These are phyloP conservation scores for Retiboletus flavoniger DNA, from an alignment of 1,284 basidiomycete genomes.

Conservation along the genomic window DNA sequence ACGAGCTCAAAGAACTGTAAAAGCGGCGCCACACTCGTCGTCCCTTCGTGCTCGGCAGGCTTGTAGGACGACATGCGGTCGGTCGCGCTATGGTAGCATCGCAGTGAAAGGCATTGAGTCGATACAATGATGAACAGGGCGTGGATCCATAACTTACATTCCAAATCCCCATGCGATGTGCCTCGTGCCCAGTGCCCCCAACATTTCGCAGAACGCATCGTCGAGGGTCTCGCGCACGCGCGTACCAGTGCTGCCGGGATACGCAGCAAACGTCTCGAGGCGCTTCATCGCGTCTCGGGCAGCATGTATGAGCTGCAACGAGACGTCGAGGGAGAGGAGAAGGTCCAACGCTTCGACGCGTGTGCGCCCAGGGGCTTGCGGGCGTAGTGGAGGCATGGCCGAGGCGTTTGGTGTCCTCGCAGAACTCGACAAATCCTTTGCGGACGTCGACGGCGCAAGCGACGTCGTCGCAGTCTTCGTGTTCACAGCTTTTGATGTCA, in stretches of 20 bases:
- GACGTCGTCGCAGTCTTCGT: constrained; percentile 1
- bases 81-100: constrained; percentile 56
- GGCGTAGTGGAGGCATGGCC: background rate
- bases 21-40: constrained; percentile 82
- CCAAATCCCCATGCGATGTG: constrained; percentile 88
- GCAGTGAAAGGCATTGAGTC: background rate
- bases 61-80: constrained; percentile 86
- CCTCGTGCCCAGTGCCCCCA: constrained; percentile 74
- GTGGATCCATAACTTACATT: constrained; percentile 47
- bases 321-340: constrained; percentile 87
- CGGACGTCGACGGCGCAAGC: background rate
- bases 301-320: constrained; percentile 89
- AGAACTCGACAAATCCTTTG: constrained; percentile 1
- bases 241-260: constrained; percentile 80
- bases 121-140: background rate
- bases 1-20: constrained; percentile 98
- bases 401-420: background rate
- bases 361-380: background rate
- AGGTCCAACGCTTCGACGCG: constrained; percentile 57
- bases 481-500: background rate
- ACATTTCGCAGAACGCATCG: constrained; percentile 84
- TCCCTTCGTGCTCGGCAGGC: constrained; percentile 79
- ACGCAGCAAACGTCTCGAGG: constrained; percentile 84
- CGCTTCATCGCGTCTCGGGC: constrained; percentile 90
- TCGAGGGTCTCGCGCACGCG: constrained; percentile 88